Evolutionary conservation across 495 filamentous ascomycete genomes (phyloP), one percentile per base, ranked within the genome.

Genomic region (Podospora sp.): DNA sequence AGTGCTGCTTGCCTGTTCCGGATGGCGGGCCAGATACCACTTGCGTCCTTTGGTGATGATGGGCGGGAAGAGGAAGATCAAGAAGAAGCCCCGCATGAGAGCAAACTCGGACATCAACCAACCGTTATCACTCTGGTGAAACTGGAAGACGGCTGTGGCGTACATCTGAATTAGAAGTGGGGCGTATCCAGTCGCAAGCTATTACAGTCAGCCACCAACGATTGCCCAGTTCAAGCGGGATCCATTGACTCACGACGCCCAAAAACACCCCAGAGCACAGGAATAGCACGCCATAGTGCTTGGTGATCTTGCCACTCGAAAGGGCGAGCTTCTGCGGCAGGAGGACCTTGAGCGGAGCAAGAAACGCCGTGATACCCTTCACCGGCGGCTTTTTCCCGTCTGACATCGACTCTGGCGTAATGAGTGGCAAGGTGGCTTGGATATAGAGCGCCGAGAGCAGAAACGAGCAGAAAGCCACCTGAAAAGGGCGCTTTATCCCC

Each of bases 151-250:
- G 26, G 85, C 82, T 0, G 85, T 87, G 20, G 83, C 82, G 62
- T 84, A 85, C 79, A 85, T 79, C 67, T 85, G 83, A 55, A 84
- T 78, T 0, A 85, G 68, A 24, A 83, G 74, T 18, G 83, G 80
- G 2, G 82, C 82, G 40, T 85, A 88, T 20, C 81, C 84, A 0
- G 86, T 86, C 0, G 86, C 84, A 16, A 87, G 72, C 78, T 81
- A 21, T n/a, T 24, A 12, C n/a, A 7, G 20, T 22, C 9, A 60
- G 36, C 59, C 3, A 63, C 14, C 36, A 12, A n/a, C n/a, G n/a
- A 29, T 18, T 0, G 29, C 29, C 29, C 4, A 33, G 29, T 8
- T 4, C 29, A 33, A 11, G 40, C 5, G 33, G 35, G 2, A 14
- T 14, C 33, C 0, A 18, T 27, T 26, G 26, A 76, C 77, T 73